Evolutionary conservation across 2,329 filamentous ascomycete species (phyloP), one percentile per base, ranked within the genome.

Genomic region (Pseudopyricularia cyperi): DNA sequence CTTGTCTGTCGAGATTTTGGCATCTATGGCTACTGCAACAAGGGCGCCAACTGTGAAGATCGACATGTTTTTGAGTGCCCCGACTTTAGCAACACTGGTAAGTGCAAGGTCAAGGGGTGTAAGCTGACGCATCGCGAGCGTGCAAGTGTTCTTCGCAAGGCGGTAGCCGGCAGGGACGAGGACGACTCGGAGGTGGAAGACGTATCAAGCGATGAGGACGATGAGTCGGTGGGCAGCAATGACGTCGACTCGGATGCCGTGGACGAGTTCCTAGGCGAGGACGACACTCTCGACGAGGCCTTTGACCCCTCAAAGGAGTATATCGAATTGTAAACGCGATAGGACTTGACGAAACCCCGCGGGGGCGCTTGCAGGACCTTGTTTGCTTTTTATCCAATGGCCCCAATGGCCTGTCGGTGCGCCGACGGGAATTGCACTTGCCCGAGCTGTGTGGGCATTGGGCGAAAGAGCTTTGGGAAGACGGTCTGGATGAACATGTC

Each of bases 1-100:
- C 82, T 78, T 30, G 87, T 96, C 48, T 98, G 93, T 70, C 79
- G 82, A 60, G 71, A 80, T 19, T 97, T 98, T 72, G 91, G 87
- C 28, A 80, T 82, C 52, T 78, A 90, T 62, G 91, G 93, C 51
- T 97, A 89, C 68, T 97, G 93, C 71, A 83, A 86, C 55, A 87
- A 86, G 65, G 93, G 91, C 55, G 76, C 77, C 52, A 69, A 75
- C 52, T 97, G 93, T 68, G 69, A 79, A 55, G 82, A 93, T 57
- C 85, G 89, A 55, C 93, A 98, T 71, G 85, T 91, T 53, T 85
- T 85, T 69, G 91, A 97, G 68, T 97, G 93, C 68, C 91, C 93
- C 56, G 87, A 95, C 66, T 96, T 94, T 73, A 87, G 88, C 76
- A 95, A 95, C 69, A 88, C 80, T 55, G 91, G 91, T 61, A 73